These are phyloP conservation scores for Atkinsonella texensis DNA, from an alignment of 2,329 filamentous ascomycete species.

Conservation along the genomic window DNA sequence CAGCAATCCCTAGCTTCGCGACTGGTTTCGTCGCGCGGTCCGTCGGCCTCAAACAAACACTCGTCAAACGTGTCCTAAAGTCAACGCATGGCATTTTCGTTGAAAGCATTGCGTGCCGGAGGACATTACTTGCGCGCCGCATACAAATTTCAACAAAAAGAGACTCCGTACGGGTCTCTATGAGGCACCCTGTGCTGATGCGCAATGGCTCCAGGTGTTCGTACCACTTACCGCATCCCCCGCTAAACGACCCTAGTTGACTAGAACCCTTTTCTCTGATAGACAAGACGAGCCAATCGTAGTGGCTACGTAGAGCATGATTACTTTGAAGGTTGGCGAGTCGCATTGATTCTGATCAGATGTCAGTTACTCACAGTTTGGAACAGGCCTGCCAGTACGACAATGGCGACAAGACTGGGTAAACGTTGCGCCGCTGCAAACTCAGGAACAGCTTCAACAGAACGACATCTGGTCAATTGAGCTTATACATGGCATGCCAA, in stretches of 20 bases:
- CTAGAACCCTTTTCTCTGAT: constrained; percentile 8
- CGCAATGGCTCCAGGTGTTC: constrained; percentile 30
- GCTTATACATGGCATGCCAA: constrained; percentile 69
- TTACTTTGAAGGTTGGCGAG: constrained; percentile 41
- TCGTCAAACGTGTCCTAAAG: background rate
- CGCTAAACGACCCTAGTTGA: constrained; percentile 8
- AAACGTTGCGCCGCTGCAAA: constrained; percentile 52
- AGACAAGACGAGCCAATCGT: constrained; percentile 46
- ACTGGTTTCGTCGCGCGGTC: constrained; percentile 4
- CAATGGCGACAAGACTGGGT: constrained; percentile 73
- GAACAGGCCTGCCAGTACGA: constrained; percentile 68
- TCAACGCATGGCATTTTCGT: background rate
- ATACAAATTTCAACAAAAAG: background rate
- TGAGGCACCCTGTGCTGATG: background rate
- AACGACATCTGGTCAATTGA: constrained; percentile 65
- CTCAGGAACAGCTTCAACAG: constrained; percentile 49
- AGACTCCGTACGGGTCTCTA: background rate
- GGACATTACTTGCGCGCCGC: background rate
- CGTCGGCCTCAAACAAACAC: background rate
- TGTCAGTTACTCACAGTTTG: constrained; percentile 11
- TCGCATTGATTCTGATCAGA: background rate
- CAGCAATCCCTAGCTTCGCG: constrained; percentile 1
- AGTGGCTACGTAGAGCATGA: constrained; percentile 47
- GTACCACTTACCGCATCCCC: constrained; percentile 5
- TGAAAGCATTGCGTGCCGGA: background rate